These are phyloP conservation scores for Cryphonectria radicalis DNA, from an alignment of 2,329 filamentous ascomycete species.

Conservation along the genomic window DNA sequence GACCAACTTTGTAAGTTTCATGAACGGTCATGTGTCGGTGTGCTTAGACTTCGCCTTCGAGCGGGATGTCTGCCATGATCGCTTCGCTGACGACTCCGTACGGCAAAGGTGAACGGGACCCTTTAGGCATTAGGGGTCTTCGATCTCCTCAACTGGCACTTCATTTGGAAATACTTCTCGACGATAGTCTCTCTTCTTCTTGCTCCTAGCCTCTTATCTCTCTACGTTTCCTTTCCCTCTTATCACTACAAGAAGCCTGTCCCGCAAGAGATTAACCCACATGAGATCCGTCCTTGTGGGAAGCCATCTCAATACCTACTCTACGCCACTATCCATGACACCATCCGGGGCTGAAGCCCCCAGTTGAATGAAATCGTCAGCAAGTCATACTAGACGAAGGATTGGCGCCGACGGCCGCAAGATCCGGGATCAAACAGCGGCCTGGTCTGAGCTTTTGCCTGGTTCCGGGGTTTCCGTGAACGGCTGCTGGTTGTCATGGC, in stretches of 20 bases:
- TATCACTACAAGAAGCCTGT: neutral
- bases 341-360: neutral
- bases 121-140: neutral
- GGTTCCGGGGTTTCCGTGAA: too few species aligned
- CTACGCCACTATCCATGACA: neutral
- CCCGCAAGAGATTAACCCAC: neutral
- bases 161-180: neutral
- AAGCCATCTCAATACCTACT: neutral
- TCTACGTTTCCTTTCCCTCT: neutral
- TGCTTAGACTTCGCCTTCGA: neutral
- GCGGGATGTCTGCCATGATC: neutral
- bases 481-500: constrained; percentile 38
- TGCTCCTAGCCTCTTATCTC: neutral
- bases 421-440: neutral
- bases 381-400: neutral
- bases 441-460: neutral
- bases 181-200: neutral
- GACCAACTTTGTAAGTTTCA: neutral
- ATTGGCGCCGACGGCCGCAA: neutral
- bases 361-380: neutral
- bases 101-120: neutral
- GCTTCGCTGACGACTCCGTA: neutral
- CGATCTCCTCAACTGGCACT: neutral
- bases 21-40: neutral
- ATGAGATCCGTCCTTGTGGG: neutral